Base-by-base conservation (phyloP, 768 basidiomycete species). In the Suillus spraguei region DNA sequence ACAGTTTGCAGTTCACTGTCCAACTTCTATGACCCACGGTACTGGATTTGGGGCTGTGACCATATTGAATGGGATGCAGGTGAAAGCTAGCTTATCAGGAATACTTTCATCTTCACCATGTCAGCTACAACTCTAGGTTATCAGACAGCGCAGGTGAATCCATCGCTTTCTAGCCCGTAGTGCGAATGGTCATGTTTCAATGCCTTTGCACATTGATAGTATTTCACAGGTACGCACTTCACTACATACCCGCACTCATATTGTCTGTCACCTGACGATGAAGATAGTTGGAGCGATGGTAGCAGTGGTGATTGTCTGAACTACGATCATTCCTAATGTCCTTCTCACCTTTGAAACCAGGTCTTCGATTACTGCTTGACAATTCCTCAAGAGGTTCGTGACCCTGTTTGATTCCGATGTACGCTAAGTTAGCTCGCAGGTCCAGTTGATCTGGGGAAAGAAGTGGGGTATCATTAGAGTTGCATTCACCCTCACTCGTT, bases 361-460 rank as follows among this genome's bases (percentile, higher is more conserved):
- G 28, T 39, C 35, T 62, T 32, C 16, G 61, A 62, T 33, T 62
- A 62, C 7, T 58, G 54, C 16, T 24, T 59, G 35, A 62, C 61
- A 14, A n/a, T 62, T 24, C 14, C 52, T 24, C 32, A 33, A 36
- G 61, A 62, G 61, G 61, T 62, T 16, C 24, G 61, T 62, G 20
- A 46, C n/a, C 2, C 16, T 16, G 5, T 56, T 22, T 13, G 14
- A n/a, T 35, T 10, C 36, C 32, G 16, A 33, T 33, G 20, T n/a
- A 28, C 20, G 35, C 35, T 28, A 17, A 33, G 39, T 38, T 22
- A 32, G 13, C 20, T 38, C 28, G 11, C 24, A 62, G 61, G 16
- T 62, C 22, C 61, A 56, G 28, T 62, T 53, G 20, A 38, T 62
- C 13, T 62, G 61, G 54, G 54, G 61, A 38, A 38, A 36, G 39